These are phyloP conservation scores for Pisolithus tinctorius DNA, from an alignment of 768 basidiomycete species.

Conservation along the genomic window DNA sequence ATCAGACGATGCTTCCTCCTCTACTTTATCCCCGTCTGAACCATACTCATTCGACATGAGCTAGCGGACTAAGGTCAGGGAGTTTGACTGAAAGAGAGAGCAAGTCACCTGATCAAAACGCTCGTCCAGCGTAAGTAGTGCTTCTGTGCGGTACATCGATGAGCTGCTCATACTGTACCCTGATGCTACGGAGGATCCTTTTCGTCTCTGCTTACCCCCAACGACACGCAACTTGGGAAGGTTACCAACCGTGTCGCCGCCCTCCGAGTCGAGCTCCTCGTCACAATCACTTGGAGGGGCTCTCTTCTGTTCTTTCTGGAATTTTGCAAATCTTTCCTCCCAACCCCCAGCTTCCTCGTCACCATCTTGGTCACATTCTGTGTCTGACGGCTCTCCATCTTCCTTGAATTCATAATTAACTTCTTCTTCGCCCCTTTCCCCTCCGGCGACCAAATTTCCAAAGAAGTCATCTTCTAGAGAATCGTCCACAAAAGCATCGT, in stretches of 20 bases:
- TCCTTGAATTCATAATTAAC: slow-evolving; percentile 65
- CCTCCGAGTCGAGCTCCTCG: slow-evolving; percentile 54
- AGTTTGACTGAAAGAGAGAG: neutral
- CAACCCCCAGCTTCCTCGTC: slow-evolving; percentile 45
- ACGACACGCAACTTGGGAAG: slow-evolving; percentile 73
- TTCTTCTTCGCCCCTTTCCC: slow-evolving; percentile 56
- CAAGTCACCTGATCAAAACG: slow-evolving; percentile 80
- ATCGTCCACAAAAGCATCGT: slow-evolving; percentile 89
- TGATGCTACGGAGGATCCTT: slow-evolving; percentile 77
- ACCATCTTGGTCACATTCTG: slow-evolving; percentile 17
- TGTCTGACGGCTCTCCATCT: slow-evolving; percentile 24
- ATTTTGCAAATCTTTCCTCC: slow-evolving; percentile 76
- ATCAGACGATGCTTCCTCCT: slow-evolving; percentile 33
- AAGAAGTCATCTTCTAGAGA: slow-evolving; percentile 73
- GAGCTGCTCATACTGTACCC: slow-evolving; percentile 98
- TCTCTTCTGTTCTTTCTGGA: slow-evolving; percentile 50
- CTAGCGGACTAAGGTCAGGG: slow-evolving; percentile 19
- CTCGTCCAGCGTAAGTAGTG: slow-evolving; percentile 84
- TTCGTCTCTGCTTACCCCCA: slow-evolving; percentile 67
- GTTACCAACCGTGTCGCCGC: slow-evolving; percentile 73
- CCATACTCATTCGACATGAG: slow-evolving; percentile 81
- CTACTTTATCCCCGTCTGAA: slow-evolving; percentile 41
- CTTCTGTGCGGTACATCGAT: slow-evolving; percentile 89
- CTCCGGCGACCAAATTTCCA: slow-evolving; percentile 59
- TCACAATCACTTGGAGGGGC: slow-evolving; percentile 36